phyloP scores from a whole-genome alignment of 768 basidiomycete genomes.

The Holtermannia corniformis region DNA sequence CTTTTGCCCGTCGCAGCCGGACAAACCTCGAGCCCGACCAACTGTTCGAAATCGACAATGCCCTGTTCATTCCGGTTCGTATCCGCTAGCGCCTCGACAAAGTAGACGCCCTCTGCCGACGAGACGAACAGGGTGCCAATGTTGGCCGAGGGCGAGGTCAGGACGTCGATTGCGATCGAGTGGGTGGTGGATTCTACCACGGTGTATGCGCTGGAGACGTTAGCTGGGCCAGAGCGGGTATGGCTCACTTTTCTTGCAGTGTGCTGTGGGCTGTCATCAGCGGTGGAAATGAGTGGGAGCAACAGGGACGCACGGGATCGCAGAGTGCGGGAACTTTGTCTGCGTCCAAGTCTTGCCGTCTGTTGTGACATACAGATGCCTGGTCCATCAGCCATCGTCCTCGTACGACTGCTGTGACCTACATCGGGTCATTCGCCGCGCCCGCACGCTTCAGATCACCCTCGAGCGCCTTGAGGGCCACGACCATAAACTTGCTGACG shows the following conservation, averaged over 20 bases:
- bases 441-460: constrained; percentile 32
- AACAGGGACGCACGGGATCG: constrained; percentile 23
- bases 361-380: constrained; percentile 64
- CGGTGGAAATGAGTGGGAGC: constrained; percentile 1
- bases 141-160: constrained; percentile 50
- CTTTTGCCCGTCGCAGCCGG: constrained; percentile 54
- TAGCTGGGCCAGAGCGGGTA: not conserved
- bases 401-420: constrained; percentile 23
- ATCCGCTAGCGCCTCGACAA: constrained; percentile 78
- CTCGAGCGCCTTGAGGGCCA: constrained; percentile 66
- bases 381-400: constrained; percentile 55
- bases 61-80: constrained; percentile 84
- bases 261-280: constrained; percentile 5
- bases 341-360: constrained; percentile 78
- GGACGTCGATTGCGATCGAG: constrained; percentile 88
- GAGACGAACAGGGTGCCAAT: constrained; percentile 91
- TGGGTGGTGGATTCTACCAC: constrained; percentile 89
- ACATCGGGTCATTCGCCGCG: constrained; percentile 35
- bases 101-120: constrained; percentile 93
- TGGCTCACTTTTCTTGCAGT: constrained; percentile 29
- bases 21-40: constrained; percentile 32
- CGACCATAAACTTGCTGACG: constrained; percentile 84
- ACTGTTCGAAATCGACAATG: constrained; percentile 84
- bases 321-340: constrained; percentile 76
- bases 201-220: constrained; percentile 58